Evolutionary conservation across 768 basidiomycete genomes (phyloP).

Genomic region (Glaciozyma martinii): DNA sequence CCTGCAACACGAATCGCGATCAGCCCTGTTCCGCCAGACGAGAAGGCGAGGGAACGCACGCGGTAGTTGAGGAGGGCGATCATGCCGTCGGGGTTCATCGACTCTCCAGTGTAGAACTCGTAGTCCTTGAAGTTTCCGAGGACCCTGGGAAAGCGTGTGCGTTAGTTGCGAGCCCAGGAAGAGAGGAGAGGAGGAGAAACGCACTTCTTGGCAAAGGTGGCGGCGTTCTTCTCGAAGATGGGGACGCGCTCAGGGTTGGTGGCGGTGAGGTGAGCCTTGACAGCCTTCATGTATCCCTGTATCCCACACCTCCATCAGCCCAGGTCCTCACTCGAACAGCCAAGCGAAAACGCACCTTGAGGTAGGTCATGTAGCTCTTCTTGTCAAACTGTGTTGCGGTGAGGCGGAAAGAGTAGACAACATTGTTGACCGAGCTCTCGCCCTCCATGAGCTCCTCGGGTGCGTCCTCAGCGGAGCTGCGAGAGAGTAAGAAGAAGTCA

Average conservation of each 20-base stretch:
- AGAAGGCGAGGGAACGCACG: slow-evolving; percentile 33
- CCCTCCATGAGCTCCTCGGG: slow-evolving; percentile 76
- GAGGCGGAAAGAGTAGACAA: slow-evolving; percentile 85
- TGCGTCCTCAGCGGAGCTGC: slow-evolving; percentile 65
- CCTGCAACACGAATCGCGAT: slow-evolving; percentile 5
- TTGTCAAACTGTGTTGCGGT: slow-evolving; percentile 76
- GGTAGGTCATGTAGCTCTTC: slow-evolving; percentile 67
- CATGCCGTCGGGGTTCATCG: slow-evolving; percentile 78
- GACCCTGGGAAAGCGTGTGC: slow-evolving; percentile 40
- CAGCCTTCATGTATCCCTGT: slow-evolving; percentile 85
- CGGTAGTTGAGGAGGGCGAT: slow-evolving; percentile 91
- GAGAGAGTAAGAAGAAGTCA: not conserved
- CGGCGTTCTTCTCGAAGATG: slow-evolving; percentile 73
- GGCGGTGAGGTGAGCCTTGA: slow-evolving; percentile 59
- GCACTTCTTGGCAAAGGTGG: slow-evolving; percentile 66
- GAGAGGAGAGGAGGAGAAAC: not conserved
- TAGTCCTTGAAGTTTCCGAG: slow-evolving; percentile 83
- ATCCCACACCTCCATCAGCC: slow-evolving; percentile 4
- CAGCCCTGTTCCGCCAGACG: slow-evolving; percentile 43
- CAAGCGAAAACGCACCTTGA: slow-evolving; percentile 80
- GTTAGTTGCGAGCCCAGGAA: not conserved
- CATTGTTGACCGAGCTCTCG: slow-evolving; percentile 69
- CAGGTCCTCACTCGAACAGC: too few relatives aligned
- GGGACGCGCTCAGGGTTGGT: slow-evolving; percentile 54
- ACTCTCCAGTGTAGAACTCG: slow-evolving; percentile 59